Percentiles rank a stretch among this genome's conserved stretches.
Conservation (phyloP, 1,284 basidiomycete genomes). For the Moniliella sp. region DNA sequence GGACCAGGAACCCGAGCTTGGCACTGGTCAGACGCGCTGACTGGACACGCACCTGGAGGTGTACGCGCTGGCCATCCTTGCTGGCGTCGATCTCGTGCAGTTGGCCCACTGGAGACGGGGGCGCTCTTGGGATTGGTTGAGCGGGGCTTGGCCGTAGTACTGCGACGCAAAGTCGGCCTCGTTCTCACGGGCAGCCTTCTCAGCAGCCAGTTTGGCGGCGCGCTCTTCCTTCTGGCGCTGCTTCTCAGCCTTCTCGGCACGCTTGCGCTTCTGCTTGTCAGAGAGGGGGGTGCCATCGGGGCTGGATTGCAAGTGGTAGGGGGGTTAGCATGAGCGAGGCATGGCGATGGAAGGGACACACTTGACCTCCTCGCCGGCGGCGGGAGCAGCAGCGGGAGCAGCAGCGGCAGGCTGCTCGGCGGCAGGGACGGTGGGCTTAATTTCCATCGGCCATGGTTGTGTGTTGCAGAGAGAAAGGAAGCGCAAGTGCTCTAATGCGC, state of each 20-base stretch:
- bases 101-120: conserved; percentile 39
- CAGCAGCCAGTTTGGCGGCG: conserved; percentile 57
- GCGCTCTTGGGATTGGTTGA: conserved; percentile 67
- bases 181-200: conserved; percentile 51
- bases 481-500: no score
- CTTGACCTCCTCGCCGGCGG: conserved; percentile 5
- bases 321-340: background rate
- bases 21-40: conserved; percentile 52
- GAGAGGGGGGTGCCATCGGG: conserved; percentile 40
- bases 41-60: conserved; percentile 73
- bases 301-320: conserved; percentile 4
- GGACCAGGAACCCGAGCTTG: conserved; percentile 82
- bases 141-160: conserved; percentile 69
- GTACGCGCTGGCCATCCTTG: conserved; percentile 54
- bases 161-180: conserved; percentile 61
- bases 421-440: background rate
- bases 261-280: conserved; percentile 80
- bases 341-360: background rate
- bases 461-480: no score
- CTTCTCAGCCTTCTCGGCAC: conserved; percentile 76
- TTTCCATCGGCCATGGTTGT: no score
- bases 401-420: background rate
- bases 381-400: background rate
- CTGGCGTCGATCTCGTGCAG: conserved; percentile 50
- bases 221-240: conserved; percentile 47